Conservation (phyloP, 352 stramenopile species). For the Discostella stelligera region DNA sequence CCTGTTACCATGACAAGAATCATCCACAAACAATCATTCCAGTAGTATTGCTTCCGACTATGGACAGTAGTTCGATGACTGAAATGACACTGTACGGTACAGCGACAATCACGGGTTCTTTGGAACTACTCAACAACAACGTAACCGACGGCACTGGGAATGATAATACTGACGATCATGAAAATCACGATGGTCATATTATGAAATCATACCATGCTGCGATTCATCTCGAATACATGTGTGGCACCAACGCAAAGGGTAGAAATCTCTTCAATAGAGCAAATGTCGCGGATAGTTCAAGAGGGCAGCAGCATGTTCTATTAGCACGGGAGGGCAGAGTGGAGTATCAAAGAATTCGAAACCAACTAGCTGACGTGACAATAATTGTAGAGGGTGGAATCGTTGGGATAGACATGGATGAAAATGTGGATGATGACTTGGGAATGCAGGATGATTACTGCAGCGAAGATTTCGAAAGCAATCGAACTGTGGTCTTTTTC, state of each 20-base stretch:
- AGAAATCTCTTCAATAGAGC: conserved; percentile 3
- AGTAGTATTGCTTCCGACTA: not conserved
- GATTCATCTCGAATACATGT: conserved; percentile 30
- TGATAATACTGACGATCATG: not conserved
- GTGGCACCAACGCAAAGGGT: conserved; percentile 1
- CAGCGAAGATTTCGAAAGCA: not conserved
- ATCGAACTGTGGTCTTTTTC: conserved; percentile 18
- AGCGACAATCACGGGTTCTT: not conserved
- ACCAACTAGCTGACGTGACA: conserved; percentile 10
- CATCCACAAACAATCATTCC: not conserved
- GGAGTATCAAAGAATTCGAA: not conserved
- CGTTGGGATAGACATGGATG: conserved; percentile 15
- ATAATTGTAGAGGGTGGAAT: conserved; percentile 31
- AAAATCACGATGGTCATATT: not conserved
- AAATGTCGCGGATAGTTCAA: not conserved
- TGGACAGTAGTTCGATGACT: not conserved
- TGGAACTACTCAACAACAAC: not conserved
- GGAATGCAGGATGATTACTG: not conserved
- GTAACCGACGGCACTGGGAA: not conserved
- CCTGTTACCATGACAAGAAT: not conserved
- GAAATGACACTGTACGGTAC: not conserved
- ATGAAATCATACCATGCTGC: not conserved
- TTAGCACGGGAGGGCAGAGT: not conserved
- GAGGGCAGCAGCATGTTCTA: not conserved
- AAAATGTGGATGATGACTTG: not conserved